These are phyloP conservation scores for Sambucus nigra DNA, from an alignment of 129 eudicot genomes.

Conservation along the genomic window DNA sequence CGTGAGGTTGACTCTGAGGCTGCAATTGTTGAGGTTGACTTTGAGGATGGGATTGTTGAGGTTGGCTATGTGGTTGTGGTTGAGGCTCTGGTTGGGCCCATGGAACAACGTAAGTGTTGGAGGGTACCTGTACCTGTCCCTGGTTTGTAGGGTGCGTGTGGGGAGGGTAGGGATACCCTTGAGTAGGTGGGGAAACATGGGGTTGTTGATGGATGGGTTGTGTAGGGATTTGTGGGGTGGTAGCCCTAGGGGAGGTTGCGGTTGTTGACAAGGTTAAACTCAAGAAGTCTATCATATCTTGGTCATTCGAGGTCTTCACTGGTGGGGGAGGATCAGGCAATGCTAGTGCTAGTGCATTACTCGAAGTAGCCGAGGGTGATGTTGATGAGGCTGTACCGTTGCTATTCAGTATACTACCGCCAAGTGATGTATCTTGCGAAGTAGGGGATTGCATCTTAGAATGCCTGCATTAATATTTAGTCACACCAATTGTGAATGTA, in stretches of 20 bases:
- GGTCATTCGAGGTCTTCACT: conserved; percentile 37
- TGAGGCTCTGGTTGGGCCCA: conserved; percentile 76
- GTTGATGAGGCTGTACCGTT: not conserved
- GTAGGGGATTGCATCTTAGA: conserved; percentile 27
- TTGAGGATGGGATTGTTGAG: conserved; percentile 7
- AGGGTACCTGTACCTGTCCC: conserved; percentile 13
- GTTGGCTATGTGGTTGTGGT: conserved; percentile 14
- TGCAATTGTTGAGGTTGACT: conserved; percentile 15
- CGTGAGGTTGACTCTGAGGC: conserved; percentile 9
- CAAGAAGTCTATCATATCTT: conserved; percentile 69
- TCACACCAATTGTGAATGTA: not conserved
- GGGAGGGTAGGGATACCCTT: conserved; percentile 13
- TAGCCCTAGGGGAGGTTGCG: conserved; percentile 18
- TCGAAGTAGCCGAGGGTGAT: conserved; percentile 6
- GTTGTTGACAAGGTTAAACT: conserved; percentile 51
- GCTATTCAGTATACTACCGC: not conserved
- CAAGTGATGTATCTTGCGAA: conserved; percentile 12
- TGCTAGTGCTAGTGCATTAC: conserved; percentile 70
- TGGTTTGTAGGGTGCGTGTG: conserved; percentile 25
- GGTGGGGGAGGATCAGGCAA: conserved; percentile 46
- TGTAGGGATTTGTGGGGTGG: conserved; percentile 22
- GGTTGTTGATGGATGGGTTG: conserved; percentile 7
- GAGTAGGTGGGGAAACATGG: not conserved
- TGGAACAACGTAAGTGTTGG: conserved; percentile 59
- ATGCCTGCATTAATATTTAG: conserved; percentile 33